A percentile compares a stretch with the other conserved stretches of the same genome.
Evolutionary conservation across 371 early-diverging fungal genomes (phyloP).

Genomic region (Mortierella sp.): DNA sequence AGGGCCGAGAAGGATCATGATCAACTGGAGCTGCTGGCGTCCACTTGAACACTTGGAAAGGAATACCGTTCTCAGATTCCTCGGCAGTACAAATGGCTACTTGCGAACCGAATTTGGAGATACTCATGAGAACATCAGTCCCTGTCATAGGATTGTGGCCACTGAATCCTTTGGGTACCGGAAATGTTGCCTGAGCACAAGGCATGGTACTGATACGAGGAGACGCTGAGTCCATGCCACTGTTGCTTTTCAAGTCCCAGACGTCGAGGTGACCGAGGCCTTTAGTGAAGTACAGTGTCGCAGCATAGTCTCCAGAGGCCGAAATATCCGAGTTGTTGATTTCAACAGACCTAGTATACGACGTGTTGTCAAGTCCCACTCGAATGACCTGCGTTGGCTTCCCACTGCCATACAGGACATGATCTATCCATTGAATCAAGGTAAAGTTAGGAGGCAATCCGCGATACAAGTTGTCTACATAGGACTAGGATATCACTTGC

Average conservation of each 20-base stretch:
- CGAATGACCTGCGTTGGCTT: constrained; percentile 7
- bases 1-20: background rate
- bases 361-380: background rate
- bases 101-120: constrained; percentile 5
- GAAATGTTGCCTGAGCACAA: background rate
- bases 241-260: constrained; percentile 8
- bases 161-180: background rate
- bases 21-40: background rate
- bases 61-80: background rate
- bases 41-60: constrained; percentile 5
- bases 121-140: background rate
- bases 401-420: constrained; percentile 7
- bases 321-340: background rate
- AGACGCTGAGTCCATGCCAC: background rate
- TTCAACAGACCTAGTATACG: background rate
- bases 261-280: constrained; percentile 4
- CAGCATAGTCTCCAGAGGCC: constrained; percentile 1
- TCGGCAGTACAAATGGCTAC: background rate
- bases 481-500: too few species aligned
- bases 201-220: background rate
- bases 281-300: constrained; percentile 1
- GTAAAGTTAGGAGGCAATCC: too few species aligned
- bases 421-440: background rate
- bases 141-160: background rate
- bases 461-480: too few species aligned